These are phyloP conservation scores for Phytophthora foliorum DNA, from an alignment of 352 stramenopile genomes.

Conservation along the genomic window DNA sequence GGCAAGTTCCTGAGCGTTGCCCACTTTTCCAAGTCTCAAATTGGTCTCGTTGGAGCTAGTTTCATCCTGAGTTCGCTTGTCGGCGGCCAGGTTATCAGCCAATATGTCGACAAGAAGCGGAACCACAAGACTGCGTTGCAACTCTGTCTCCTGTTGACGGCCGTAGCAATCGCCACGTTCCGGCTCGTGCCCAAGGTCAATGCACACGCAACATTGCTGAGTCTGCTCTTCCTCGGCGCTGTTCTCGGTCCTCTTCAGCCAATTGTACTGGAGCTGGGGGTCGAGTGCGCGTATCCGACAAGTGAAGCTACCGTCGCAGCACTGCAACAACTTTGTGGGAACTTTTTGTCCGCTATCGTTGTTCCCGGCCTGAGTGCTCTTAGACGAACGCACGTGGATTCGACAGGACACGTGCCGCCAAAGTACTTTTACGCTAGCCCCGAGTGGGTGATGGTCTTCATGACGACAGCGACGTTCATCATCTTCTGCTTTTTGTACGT, in stretches of 20 bases:
- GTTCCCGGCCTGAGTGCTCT: slow-evolving; percentile 64
- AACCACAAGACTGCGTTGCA: slow-evolving; percentile 71
- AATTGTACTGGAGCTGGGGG: slow-evolving; percentile 74
- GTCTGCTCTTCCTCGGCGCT: slow-evolving; percentile 59
- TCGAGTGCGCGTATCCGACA: slow-evolving; percentile 80
- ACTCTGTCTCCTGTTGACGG: slow-evolving; percentile 63
- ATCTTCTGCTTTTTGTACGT: slow-evolving; percentile 73
- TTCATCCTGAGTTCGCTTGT: slow-evolving; percentile 82
- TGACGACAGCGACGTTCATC: slow-evolving; percentile 52
- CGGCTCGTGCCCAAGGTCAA: slow-evolving; percentile 53
- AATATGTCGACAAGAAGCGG: slow-evolving; percentile 67
- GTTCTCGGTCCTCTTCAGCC: slow-evolving; percentile 75
- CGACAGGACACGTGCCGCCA: slow-evolving; percentile 52
- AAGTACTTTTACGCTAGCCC: slow-evolving; percentile 68
- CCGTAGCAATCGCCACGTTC: slow-evolving; percentile 52
- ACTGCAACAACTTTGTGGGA: slow-evolving; percentile 81
- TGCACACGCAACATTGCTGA: slow-evolving; percentile 46
- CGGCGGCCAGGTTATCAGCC: slow-evolving; percentile 72
- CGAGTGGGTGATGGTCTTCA: slow-evolving; percentile 63
- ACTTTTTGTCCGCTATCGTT: slow-evolving; percentile 74
- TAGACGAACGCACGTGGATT: slow-evolving; percentile 49
- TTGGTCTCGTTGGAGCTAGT: slow-evolving; percentile 69
- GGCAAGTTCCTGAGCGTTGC: slow-evolving; percentile 75
- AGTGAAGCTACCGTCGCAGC: slow-evolving; percentile 81
- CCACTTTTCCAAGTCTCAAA: slow-evolving; percentile 69